phyloP scores from a whole-genome alignment of 2,329 filamentous ascomycete genomes.

The Microsporum canis region DNA sequence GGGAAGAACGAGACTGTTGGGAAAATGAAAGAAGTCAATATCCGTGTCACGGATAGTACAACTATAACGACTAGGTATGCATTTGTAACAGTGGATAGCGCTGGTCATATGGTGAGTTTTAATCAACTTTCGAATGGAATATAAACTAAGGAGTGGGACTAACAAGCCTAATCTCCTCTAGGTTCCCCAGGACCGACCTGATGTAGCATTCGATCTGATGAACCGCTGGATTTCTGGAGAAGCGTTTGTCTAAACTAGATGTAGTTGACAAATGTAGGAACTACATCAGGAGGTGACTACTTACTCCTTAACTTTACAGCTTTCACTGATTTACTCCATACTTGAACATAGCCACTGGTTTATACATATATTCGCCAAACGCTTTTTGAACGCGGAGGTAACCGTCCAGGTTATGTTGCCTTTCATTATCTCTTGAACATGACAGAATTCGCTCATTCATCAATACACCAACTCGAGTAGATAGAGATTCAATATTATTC shows the following conservation, averaged over 20 bases:
- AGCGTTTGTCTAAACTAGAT: background rate
- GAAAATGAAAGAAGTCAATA: background rate
- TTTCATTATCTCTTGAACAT: too few relatives aligned
- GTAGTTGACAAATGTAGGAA: background rate
- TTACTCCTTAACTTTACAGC: too few relatives aligned
- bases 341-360: too few relatives aligned
- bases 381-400: too few relatives aligned
- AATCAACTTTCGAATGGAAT: background rate
- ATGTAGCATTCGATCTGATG: background rate
- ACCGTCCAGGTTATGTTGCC: too few relatives aligned
- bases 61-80: background rate
- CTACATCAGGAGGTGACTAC: too few relatives aligned
- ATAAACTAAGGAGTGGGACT: background rate
- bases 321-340: too few relatives aligned
- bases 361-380: too few relatives aligned
- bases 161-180: background rate
- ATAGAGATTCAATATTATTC: too few relatives aligned
- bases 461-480: too few relatives aligned
- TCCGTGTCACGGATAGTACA: background rate
- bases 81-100: background rate
- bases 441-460: too few relatives aligned
- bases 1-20: background rate
- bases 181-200: background rate
- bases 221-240: background rate
- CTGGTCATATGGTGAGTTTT: slow-evolving; percentile 1